Percentiles rank a stretch among this genome's conserved stretches.
Evolutionary conservation across 2,329 filamentous ascomycete species (phyloP).

Genomic region (Blumeriella jaapii): DNA sequence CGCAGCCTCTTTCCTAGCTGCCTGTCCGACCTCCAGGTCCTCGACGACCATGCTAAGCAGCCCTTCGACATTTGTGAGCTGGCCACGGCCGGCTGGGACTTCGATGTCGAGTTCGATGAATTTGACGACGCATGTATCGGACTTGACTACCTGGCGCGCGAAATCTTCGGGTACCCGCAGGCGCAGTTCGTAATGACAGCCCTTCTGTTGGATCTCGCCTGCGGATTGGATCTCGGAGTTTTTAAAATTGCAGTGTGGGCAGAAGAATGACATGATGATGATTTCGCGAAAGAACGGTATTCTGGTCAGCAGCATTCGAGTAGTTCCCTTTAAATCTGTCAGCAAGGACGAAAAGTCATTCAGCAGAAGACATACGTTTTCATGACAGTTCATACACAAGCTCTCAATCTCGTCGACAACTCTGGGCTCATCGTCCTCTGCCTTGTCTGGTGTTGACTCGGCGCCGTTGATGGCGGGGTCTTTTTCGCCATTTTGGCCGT

Average conservation of each 20-base stretch:
- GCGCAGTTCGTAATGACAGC: constrained; percentile 71
- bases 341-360: neutral
- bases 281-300: constrained; percentile 98
- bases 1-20: constrained; percentile 63
- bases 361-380: constrained; percentile 46
- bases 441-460: constrained; percentile 4
- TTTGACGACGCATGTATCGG: constrained; percentile 73
- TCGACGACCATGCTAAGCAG: constrained; percentile 67
- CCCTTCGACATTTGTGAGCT: constrained; percentile 89
- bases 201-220: constrained; percentile 82
- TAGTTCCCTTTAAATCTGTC: constrained; percentile 53
- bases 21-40: constrained; percentile 72
- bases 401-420: constrained; percentile 62
- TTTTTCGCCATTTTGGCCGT: constrained; percentile 27
- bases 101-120: constrained; percentile 89
- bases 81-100: constrained; percentile 80
- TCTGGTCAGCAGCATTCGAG: constrained; percentile 74
- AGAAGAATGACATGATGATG: constrained; percentile 93
- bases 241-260: constrained; percentile 76
- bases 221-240: constrained; percentile 94
- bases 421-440: constrained; percentile 35
- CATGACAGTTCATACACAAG: constrained; percentile 76
- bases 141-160: constrained; percentile 81
- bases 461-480: constrained; percentile 19
- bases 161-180: constrained; percentile 65